phyloP scores from a whole-genome alignment of 345 rosid species.

The Citrus hindsii region DNA sequence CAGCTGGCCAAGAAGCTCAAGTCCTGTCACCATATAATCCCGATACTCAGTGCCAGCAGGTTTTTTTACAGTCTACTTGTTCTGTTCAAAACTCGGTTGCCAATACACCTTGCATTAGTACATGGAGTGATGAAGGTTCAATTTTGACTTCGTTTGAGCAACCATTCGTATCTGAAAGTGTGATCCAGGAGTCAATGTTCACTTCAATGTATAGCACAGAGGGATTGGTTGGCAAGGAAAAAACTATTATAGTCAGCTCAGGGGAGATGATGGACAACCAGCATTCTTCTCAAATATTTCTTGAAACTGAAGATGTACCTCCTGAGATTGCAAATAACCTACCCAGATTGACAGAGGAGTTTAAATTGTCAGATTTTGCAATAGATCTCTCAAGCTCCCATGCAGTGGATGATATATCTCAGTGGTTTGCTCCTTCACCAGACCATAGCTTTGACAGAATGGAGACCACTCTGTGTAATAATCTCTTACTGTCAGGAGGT shows the following conservation, averaged over 20 bases:
- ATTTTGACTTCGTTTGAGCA: slow-evolving; percentile 38
- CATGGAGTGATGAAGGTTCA: slow-evolving; percentile 42
- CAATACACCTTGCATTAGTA: slow-evolving; percentile 31
- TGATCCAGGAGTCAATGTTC: slow-evolving; percentile 10
- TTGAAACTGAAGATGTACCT: slow-evolving; percentile 16
- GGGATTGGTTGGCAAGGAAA: slow-evolving; percentile 17
- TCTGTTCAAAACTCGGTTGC: slow-evolving; percentile 16
- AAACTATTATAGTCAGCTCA: slow-evolving; percentile 2
- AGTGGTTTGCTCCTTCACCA: slow-evolving; percentile 48
- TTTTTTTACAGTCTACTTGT: slow-evolving; percentile 8
- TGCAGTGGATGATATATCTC: slow-evolving; percentile 45
- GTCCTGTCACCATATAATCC: not conserved
- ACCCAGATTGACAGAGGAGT: slow-evolving; percentile 30
- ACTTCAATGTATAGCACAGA: slow-evolving; percentile 15
- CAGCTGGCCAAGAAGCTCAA: slow-evolving; percentile 15
- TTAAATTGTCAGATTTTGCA: slow-evolving; percentile 33
- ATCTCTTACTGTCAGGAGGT: slow-evolving; percentile 27
- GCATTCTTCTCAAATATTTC: slow-evolving; percentile 7
- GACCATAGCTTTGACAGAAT: slow-evolving; percentile 23
- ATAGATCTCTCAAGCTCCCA: slow-evolving; percentile 42
- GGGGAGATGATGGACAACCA: slow-evolving; percentile 16
- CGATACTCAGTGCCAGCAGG: slow-evolving; percentile 7
- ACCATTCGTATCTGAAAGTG: slow-evolving; percentile 19
- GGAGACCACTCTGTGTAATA: slow-evolving; percentile 11
- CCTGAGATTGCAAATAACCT: slow-evolving; percentile 19